phyloP scores from a whole-genome alignment of 1,284 basidiomycete genomes.

The Apiotrichum sp. region DNA sequence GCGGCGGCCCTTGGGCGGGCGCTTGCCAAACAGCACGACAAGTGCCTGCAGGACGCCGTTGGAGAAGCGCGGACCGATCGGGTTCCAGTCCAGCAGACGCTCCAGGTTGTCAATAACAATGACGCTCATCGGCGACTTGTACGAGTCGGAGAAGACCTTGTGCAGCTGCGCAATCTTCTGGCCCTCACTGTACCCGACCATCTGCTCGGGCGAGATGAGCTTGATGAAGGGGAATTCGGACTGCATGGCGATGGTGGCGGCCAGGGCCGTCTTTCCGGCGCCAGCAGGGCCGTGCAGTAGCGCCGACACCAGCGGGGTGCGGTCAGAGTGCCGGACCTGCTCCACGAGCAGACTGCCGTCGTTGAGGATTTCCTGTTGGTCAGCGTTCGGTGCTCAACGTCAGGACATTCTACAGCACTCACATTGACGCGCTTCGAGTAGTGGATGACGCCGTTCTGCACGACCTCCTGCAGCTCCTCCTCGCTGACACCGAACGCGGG shows the following conservation, averaged over 20 bases:
- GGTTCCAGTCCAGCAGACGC: slow-evolving; percentile 91
- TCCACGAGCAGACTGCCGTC: slow-evolving; percentile 89
- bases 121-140: slow-evolving; percentile 94
- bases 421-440: slow-evolving; percentile 65
- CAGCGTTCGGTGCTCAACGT: slow-evolving; percentile 46
- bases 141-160: slow-evolving; percentile 91
- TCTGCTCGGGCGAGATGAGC: slow-evolving; percentile 88
- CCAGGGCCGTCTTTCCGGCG: slow-evolving; percentile 91
- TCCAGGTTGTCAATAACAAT: slow-evolving; percentile 96
- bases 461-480: slow-evolving; percentile 88
- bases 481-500: slow-evolving; percentile 97
- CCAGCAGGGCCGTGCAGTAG: slow-evolving; percentile 85
- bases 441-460: slow-evolving; percentile 96
- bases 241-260: slow-evolving; percentile 86
- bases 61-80: slow-evolving; percentile 92
- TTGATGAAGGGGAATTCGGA: slow-evolving; percentile 98
- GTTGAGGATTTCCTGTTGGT: slow-evolving; percentile 60
- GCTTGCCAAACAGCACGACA: slow-evolving; percentile 78
- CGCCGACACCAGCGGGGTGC: slow-evolving; percentile 87
- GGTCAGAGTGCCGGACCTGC: slow-evolving; percentile 82
- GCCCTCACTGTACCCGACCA: slow-evolving; percentile 88
- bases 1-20: slow-evolving; percentile 93
- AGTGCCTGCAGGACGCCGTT: slow-evolving; percentile 89
- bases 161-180: slow-evolving; percentile 90
- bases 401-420: slow-evolving; percentile 12